A percentile compares a stretch with the other conserved stretches of the same genome.
These are phyloP conservation scores for Ogataea wickerhamii DNA, from an alignment of 805 yeast genomes.

Conservation along the genomic window DNA sequence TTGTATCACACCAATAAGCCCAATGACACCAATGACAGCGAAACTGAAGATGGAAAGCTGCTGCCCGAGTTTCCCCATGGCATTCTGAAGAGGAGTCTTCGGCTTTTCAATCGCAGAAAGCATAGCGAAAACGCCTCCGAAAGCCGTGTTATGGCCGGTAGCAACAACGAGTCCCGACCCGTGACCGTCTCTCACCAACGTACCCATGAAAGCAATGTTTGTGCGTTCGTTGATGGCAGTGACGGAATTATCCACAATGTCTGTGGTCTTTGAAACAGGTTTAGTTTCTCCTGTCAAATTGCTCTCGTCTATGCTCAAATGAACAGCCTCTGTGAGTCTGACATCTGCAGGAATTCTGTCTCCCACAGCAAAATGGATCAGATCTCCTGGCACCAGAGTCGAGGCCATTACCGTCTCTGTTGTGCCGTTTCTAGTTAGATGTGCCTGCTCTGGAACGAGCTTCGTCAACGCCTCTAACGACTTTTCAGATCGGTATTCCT, in stretches of 20 bases:
- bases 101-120: constrained; percentile 95
- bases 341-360: constrained; percentile 97
- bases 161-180: constrained; percentile 93
- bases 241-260: constrained; percentile 33
- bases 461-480: constrained; percentile 89
- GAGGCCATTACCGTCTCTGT: constrained; percentile 83
- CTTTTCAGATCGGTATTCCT: constrained; percentile 93
- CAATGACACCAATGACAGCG: constrained; percentile 85
- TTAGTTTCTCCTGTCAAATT: constrained; percentile 93
- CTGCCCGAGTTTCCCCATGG: constrained; percentile 94
- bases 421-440: constrained; percentile 77
- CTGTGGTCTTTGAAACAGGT: constrained; percentile 69
- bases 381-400: constrained; percentile 90
- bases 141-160: constrained; percentile 85
- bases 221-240: constrained; percentile 53
- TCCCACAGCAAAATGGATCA: constrained; percentile 86
- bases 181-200: constrained; percentile 92
- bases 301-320: constrained; percentile 85
- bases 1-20: constrained; percentile 83
- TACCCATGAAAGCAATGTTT: constrained; percentile 93
- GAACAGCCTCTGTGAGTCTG: constrained; percentile 73
- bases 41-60: constrained; percentile 84
- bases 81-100: constrained; percentile 90
- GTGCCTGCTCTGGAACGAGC: constrained; percentile 95
- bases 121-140: constrained; percentile 94